Evolutionary conservation across 177 flowering plant species (phyloP), one percentile per base, ranked within the genome.

Genomic region (Vitis hybrid): DNA sequence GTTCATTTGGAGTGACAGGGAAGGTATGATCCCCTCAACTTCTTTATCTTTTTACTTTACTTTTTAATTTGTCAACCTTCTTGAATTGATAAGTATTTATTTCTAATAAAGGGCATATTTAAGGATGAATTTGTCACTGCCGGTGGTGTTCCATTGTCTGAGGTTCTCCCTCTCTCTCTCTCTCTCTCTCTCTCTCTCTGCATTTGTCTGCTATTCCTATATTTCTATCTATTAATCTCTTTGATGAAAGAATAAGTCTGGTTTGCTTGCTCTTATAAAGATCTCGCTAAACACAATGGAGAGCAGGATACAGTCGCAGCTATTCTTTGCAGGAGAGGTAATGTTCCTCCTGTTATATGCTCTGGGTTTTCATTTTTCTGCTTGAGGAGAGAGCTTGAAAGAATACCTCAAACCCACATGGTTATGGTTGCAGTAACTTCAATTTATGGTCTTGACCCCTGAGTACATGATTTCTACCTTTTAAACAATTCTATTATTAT

Each of bases 101-200:
- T 68, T 61, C 4, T 67, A 15, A 46, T 85, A 72, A 70, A 90
- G 99, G 94, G 99, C 41, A 91, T 87, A 88, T 94, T 89, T 66
- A 94, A 94, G 84, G 99, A 94, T 75, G 99, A 94, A 82, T 94
- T 94, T 77, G 99, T 94, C 76, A 94, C 95, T 65, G 94, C 99
- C 70, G 99, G 99, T 58, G 99, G 97, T 27, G 92, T 94, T 68
- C 99, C 96, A 4, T 79, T 94, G 63, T 85, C 95, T 30, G 97
- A 94, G 99, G 99, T 92, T 57, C 73, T 69, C 75, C 67, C 74
- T 71, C 73, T 69, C 69, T 75, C 61, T 74, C 73, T 69, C 69
- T 75, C 61, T 74, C 67, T 21, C 30, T 53, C 67, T 32, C 61
- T 55, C 50, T 62, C 61, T 60, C 57, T 53, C 55, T 15, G 30